Base-by-base conservation (phyloP, 371 early-diverging fungal genomes). In the Choanephora cucurbitarum region DNA sequence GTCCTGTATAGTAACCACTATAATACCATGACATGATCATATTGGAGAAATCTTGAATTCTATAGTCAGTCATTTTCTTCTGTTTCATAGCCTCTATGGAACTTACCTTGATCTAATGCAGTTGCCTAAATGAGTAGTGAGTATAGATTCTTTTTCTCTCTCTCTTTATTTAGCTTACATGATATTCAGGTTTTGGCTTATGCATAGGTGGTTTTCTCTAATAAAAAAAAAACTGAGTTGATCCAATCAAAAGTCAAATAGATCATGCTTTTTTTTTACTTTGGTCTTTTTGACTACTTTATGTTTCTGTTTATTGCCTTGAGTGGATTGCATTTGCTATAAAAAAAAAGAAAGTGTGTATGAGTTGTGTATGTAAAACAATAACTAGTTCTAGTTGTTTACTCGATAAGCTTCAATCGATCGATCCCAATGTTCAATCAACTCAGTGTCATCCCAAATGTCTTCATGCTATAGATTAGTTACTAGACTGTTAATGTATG, bases 341-440 rank as follows among this genome's bases (percentile, higher is more conserved):
- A 17, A 10, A 37, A 9, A 37, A 7, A 37, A 9, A 37, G 37
- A 37, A 37, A 7, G n/a, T n/a, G n/a, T n/a, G n/a, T n/a, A n/a
- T n/a, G n/a, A n/a, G n/a, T n/a, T n/a, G n/a, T n/a, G n/a, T n/a
- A n/a, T n/a, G n/a, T n/a, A n/a, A n/a, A n/a, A n/a, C n/a, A n/a
- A n/a, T n/a, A n/a, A n/a, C n/a, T n/a, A 28, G 28, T 7, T 5
- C 3, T 28, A 3, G 7, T 28, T 9, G 5, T 32, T 55, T 62
- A 67, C 67, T 57, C 59, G 58, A 23, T 56, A 67, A 5, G 51
- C 33, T 24, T 67, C 59, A 1, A 67, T 45, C 21, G 55, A 55
- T 45, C 21, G 52, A 19, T 67, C 67, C 67, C 67, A 67, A 28
- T 67, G 67, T 5, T 58, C 67, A 48, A 67, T 67, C 18, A 67